phyloP scores from a whole-genome alignment of 805 yeast species.

The Spathaspora passalidarum region DNA sequence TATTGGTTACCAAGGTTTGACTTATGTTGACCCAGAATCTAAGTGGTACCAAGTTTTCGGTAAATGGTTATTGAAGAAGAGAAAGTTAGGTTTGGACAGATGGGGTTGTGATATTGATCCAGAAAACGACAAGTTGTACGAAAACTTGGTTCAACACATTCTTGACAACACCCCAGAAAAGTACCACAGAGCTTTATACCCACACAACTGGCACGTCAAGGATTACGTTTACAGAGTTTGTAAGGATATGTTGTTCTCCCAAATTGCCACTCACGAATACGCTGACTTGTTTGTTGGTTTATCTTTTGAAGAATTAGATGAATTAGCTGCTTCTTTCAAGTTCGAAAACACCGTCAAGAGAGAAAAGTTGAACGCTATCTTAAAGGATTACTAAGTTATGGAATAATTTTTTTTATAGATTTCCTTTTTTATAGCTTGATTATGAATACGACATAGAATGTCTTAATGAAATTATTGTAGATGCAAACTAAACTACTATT shows the following conservation, averaged over 20 bases:
- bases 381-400: slow-evolving; percentile 19
- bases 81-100: slow-evolving; percentile 43
- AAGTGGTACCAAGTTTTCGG: slow-evolving; percentile 43
- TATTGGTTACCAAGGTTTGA: slow-evolving; percentile 50
- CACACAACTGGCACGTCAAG: slow-evolving; percentile 35
- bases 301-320: slow-evolving; percentile 45
- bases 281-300: slow-evolving; percentile 43
- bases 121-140: slow-evolving; percentile 33
- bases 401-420: not conserved
- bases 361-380: slow-evolving; percentile 37
- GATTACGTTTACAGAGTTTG: slow-evolving; percentile 38
- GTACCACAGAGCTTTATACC: slow-evolving; percentile 38
- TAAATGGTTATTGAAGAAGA: slow-evolving; percentile 41
- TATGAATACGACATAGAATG: not conserved
- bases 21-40: slow-evolving; percentile 44
- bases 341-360: slow-evolving; percentile 44
- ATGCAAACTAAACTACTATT: not conserved
- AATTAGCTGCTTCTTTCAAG: slow-evolving; percentile 49
- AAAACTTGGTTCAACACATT: slow-evolving; percentile 34
- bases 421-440: not conserved
- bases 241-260: slow-evolving; percentile 43
- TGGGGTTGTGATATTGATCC: slow-evolving; percentile 51
- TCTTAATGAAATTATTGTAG: not conserved
- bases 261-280: slow-evolving; percentile 43
- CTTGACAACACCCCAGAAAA: slow-evolving; percentile 39